Evolutionary conservation across 257 asterid genomes (phyloP), one percentile per base, ranked within the genome.

Genomic region (Solanum peruvianum): DNA sequence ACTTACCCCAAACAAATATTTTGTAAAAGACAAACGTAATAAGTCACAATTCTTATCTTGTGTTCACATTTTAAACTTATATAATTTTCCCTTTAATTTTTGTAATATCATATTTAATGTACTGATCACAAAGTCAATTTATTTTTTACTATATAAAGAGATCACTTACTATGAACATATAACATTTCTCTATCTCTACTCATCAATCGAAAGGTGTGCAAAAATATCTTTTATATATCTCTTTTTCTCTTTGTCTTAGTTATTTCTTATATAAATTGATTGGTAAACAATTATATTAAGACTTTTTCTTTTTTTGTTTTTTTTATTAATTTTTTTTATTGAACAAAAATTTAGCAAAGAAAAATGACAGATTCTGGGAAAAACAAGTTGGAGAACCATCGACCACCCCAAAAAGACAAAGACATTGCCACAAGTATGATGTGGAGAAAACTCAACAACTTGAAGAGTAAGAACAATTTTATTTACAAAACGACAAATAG

Each of bases 361-460:
- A 45, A 25, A 27, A 78, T 78, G 84, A 33, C 25, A 85, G 93
- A 92, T 86, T 92, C 90, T 71, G 23, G 10, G 23, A 52, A 16
- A 52, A 52, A 52, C 23, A 52, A 6, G 23, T 52, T 18, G 71
- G 21, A 72, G 93, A 89, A 86, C 78, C 82, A 12, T 90, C 89
- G 75, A 87, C 86, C 85, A 72, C 93, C 29, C 82, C 76, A 33
- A 90, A 16, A 29, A 45, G 35, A 20, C 90, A 90, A 90, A 95
- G 90, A 89, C 92, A 87, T 18, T 90, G 83, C 25, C 94, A 93
- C 85, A 94, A 96, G 29, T 95, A 93, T 82, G 87, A 95, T 13
- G 25, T 91, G 15, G 91, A 93, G 75, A 94, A 95, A 84, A 93
- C 94, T 87, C 92, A 90, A 60, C 91, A 87, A 33, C 97, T 95